A percentile compares a stretch with the other conserved stretches of the same genome.
These are phyloP conservation scores for Musa beccarii DNA, from an alignment of 176 grass and related monocot genomes.

Conservation along the genomic window DNA sequence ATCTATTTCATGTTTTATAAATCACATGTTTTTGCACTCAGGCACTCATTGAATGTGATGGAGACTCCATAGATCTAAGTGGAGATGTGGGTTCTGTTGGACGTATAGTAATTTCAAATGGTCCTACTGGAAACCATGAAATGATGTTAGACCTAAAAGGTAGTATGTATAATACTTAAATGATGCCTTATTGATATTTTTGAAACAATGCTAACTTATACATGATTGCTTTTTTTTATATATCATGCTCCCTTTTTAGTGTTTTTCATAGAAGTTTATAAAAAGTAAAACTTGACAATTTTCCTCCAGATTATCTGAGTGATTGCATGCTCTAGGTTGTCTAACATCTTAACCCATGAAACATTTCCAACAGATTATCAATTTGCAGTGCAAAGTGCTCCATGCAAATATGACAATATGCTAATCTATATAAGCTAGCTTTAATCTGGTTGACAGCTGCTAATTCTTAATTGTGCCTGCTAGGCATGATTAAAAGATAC, in stretches of 20 bases:
- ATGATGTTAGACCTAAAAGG: slow-evolving; percentile 94
- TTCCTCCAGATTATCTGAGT: neutral
- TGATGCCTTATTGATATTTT: neutral
- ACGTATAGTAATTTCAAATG: slow-evolving; percentile 71
- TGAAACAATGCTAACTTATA: neutral
- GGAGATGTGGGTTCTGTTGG: slow-evolving; percentile 93
- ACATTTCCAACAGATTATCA: neutral
- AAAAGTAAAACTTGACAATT: neutral
- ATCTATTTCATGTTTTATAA: neutral
- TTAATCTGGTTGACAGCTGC: too few relatives aligned
- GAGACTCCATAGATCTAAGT: slow-evolving; percentile 90
- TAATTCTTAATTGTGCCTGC: too few relatives aligned
- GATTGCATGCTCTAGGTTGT: too few relatives aligned
- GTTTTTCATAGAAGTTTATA: neutral
- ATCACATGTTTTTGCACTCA: slow-evolving; percentile 21
- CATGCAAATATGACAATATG: too few relatives aligned
- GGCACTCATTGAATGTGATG: slow-evolving; percentile 95
- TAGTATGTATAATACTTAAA: slow-evolving; percentile 3
- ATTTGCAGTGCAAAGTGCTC: too few relatives aligned
- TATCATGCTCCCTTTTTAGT: neutral
- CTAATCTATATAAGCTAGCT: too few relatives aligned
- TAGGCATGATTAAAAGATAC: too few relatives aligned
- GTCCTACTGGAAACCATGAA: slow-evolving; percentile 50
- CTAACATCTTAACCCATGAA: too few relatives aligned
- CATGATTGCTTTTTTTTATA: neutral